Conservation (phyloP, 441 rosid species). For the Codiaeum variegatum region DNA sequence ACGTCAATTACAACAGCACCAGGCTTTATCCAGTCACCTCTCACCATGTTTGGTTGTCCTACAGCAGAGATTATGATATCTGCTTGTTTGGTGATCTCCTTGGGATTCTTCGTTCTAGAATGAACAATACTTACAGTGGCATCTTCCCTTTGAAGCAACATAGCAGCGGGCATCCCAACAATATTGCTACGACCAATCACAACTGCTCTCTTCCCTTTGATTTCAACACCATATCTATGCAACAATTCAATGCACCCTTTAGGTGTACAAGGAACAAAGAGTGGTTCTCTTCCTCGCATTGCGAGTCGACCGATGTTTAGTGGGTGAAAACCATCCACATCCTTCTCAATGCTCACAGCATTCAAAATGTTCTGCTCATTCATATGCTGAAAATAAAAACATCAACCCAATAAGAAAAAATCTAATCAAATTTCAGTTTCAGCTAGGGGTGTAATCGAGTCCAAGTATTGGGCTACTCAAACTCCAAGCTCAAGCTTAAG, state of each 20-base stretch:
- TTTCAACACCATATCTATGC: constrained; percentile 61
- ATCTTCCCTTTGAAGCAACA: constrained; percentile 81
- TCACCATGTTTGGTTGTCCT: constrained; percentile 81
- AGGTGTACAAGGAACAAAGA: constrained; percentile 84
- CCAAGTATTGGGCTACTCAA: no score
- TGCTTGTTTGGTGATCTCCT: constrained; percentile 66
- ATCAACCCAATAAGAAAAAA: not conserved
- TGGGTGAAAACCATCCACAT: constrained; percentile 90
- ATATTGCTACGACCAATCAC: constrained; percentile 91
- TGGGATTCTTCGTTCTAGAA: constrained; percentile 73
- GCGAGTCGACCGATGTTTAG: constrained; percentile 79
- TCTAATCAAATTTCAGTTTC: no score
- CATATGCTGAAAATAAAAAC: constrained; percentile 51
- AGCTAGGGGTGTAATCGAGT: no score
- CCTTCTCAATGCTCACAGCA: constrained; percentile 76
- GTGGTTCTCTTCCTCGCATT: constrained; percentile 80
- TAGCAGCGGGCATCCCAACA: constrained; percentile 91
- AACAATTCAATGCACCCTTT: constrained; percentile 88
- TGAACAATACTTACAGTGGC: constrained; percentile 76
- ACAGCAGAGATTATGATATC: constrained; percentile 78
- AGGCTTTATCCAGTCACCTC: constrained; percentile 79
- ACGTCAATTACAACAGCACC: constrained; percentile 88
- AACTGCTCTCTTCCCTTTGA: constrained; percentile 83
- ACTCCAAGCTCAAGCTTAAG: no score
- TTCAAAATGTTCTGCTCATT: constrained; percentile 69